These are phyloP conservation scores for Aaosphaeria arxii DNA, from an alignment of 2,329 filamentous ascomycete genomes.

Conservation along the genomic window DNA sequence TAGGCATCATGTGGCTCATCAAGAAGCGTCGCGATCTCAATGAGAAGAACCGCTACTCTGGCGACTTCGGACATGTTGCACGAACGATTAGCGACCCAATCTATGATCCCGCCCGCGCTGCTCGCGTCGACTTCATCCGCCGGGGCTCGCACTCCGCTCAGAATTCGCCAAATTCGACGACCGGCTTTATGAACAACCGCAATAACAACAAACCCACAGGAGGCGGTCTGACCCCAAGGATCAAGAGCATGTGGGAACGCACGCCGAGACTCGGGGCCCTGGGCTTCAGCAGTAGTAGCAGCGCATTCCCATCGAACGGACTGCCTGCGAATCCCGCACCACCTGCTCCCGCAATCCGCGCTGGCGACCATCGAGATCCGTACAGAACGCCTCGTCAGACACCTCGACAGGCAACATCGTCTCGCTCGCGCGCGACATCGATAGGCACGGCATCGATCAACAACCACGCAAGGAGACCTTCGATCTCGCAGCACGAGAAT, in stretches of 20 bases:
- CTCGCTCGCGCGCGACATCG: background rate
- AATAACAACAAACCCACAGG: constrained; percentile 11
- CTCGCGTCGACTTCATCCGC: constrained; percentile 36
- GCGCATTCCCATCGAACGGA: background rate
- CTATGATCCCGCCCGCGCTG: constrained; percentile 33
- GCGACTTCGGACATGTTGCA: constrained; percentile 37
- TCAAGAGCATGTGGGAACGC: constrained; percentile 35
- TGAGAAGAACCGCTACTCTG: constrained; percentile 30
- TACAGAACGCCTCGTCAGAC: background rate
- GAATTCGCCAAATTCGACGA: constrained; percentile 22
- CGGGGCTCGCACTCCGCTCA: constrained; percentile 23
- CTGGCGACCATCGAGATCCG: background rate
- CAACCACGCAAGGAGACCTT: background rate
- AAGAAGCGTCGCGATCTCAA: constrained; percentile 29
- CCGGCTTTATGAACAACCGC: constrained; percentile 17
- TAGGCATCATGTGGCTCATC: constrained; percentile 32
- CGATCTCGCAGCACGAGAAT: background rate
- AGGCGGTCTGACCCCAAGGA: constrained; percentile 26
- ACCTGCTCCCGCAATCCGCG: background rate
- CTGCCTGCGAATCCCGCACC: background rate
- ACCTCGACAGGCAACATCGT: background rate
- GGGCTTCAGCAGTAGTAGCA: constrained; percentile 4
- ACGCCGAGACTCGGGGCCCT: constrained; percentile 31
- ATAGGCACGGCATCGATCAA: background rate
- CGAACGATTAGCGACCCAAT: constrained; percentile 39